A percentile compares a stretch with the other conserved stretches of the same genome.
Conservation (phyloP, 352 stramenopile genomes). For the Globisporangium polare region DNA sequence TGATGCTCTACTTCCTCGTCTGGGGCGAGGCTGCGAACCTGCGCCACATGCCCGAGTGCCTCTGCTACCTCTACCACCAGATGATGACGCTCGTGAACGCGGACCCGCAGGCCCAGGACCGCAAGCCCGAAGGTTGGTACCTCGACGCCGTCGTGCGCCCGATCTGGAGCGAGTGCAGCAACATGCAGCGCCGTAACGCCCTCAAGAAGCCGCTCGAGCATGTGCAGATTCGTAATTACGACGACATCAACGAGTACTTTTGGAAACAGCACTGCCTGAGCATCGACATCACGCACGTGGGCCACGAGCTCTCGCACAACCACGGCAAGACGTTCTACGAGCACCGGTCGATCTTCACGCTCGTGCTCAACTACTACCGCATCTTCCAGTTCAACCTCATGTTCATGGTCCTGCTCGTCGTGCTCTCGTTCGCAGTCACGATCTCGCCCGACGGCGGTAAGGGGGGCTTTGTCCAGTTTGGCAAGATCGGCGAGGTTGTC, state of each 20-base stretch:
- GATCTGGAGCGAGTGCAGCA: conserved; percentile 67
- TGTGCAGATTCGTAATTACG: conserved; percentile 77
- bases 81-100: conserved; percentile 51
- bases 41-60: conserved; percentile 95
- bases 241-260: conserved; percentile 84
- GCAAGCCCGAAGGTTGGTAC: conserved; percentile 54
- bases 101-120: conserved; percentile 37
- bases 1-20: conserved; percentile 96
- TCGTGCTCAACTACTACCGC: conserved; percentile 76
- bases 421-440: conserved; percentile 50
- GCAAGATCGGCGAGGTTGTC: conserved; percentile 48
- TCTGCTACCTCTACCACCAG: conserved; percentile 97
- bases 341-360: conserved; percentile 62
- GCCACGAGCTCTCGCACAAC: conserved; percentile 42
- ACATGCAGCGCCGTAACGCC: conserved; percentile 68
- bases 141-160: conserved; percentile 50
- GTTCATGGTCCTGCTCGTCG: conserved; percentile 52
- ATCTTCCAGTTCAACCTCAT: conserved; percentile 85
- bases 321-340: conserved; percentile 82
- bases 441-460: conserved; percentile 60
- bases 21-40: conserved; percentile 97
- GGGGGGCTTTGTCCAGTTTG: conserved; percentile 49
- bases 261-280: conserved; percentile 66
- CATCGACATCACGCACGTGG: conserved; percentile 42
- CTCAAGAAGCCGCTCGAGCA: conserved; percentile 61